These are phyloP conservation scores for Acrodontium crateriforme DNA, from an alignment of 2,329 filamentous ascomycete species.

Conservation along the genomic window DNA sequence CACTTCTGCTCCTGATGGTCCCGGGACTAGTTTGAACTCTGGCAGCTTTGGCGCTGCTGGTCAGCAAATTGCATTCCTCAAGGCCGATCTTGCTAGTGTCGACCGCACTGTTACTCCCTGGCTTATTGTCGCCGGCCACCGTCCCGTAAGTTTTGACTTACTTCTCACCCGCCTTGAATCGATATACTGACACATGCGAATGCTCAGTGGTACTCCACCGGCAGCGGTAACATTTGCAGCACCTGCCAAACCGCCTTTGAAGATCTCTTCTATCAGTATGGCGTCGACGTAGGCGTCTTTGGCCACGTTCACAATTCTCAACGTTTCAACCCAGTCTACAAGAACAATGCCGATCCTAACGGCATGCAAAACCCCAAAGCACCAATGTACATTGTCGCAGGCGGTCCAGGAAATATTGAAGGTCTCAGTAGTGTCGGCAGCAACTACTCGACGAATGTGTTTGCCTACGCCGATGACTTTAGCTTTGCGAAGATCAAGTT, in stretches of 20 bases:
- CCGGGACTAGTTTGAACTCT: conserved; percentile 29
- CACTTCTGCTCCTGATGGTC: conserved; percentile 33
- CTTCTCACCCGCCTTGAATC: too few species aligned
- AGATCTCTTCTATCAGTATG: conserved; percentile 39
- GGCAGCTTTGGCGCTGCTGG: conserved; percentile 36
- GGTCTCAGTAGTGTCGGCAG: conserved; percentile 32
- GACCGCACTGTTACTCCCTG: conserved; percentile 43
- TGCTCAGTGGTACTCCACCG: conserved; percentile 25
- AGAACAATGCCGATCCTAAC: conserved; percentile 24
- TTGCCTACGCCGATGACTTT: conserved; percentile 39
- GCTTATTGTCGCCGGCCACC: conserved; percentile 32
- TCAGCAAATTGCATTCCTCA: conserved; percentile 42
- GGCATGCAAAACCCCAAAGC: conserved; percentile 37
- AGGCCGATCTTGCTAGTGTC: conserved; percentile 41
- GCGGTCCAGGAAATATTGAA: conserved; percentile 44
- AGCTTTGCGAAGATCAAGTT: conserved; percentile 39
- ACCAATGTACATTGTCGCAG: conserved; percentile 43
- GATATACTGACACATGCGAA: too few species aligned
- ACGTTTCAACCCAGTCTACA: conserved; percentile 31
- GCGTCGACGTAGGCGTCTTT: conserved; percentile 43
- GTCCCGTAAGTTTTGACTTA: too few species aligned
- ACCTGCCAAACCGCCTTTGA: conserved; percentile 42
- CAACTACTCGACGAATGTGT: conserved; percentile 32
- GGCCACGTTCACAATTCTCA: conserved; percentile 47
- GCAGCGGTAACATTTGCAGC: conserved; percentile 24